A percentile compares a stretch with the other conserved stretches of the same genome.
phyloP scores from a whole-genome alignment of 2,329 filamentous ascomycete genomes.

The Ceratocystis huliohia region DNA sequence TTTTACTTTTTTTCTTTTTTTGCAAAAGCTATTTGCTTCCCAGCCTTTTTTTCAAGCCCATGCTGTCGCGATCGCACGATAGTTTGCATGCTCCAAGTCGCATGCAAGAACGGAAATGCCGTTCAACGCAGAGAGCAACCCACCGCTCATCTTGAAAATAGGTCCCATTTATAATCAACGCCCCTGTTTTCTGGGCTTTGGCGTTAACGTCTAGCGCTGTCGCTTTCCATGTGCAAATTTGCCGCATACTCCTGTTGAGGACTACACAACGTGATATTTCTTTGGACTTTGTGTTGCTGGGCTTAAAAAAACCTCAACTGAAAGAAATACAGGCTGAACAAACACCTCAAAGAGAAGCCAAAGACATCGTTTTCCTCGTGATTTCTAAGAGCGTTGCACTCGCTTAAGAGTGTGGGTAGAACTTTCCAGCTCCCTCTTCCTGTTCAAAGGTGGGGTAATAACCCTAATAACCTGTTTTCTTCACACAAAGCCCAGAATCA shows the following conservation, averaged over 20 bases:
- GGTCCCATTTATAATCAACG: too few relatives aligned
- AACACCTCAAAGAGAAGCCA: too few relatives aligned
- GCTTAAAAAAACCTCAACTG: neutral
- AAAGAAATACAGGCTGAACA: too few relatives aligned
- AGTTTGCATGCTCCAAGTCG: too few relatives aligned
- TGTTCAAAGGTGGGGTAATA: neutral
- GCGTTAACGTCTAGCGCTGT: too few relatives aligned
- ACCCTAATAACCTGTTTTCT: neutral
- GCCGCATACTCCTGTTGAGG: neutral
- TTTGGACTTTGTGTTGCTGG: neutral
- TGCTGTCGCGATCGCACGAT: too few relatives aligned
- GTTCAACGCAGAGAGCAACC: neutral
- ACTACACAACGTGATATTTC: neutral
- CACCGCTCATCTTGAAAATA: too few relatives aligned
- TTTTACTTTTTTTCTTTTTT: neutral
- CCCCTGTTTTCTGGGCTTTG: too few relatives aligned
- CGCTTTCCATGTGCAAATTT: neutral
- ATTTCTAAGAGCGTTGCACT: conserved; percentile 10
- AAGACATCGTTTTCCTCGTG: neutral
- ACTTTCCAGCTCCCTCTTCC: neutral
- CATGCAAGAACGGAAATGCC: neutral
- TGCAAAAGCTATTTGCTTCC: neutral
- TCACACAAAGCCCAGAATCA: neutral
- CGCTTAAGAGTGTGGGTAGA: neutral
- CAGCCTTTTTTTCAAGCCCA: neutral